A percentile compares a stretch with the other conserved stretches of the same genome.
Conservation (phyloP, 2,329 filamentous ascomycete genomes). For the Exophiala aquamarina region DNA sequence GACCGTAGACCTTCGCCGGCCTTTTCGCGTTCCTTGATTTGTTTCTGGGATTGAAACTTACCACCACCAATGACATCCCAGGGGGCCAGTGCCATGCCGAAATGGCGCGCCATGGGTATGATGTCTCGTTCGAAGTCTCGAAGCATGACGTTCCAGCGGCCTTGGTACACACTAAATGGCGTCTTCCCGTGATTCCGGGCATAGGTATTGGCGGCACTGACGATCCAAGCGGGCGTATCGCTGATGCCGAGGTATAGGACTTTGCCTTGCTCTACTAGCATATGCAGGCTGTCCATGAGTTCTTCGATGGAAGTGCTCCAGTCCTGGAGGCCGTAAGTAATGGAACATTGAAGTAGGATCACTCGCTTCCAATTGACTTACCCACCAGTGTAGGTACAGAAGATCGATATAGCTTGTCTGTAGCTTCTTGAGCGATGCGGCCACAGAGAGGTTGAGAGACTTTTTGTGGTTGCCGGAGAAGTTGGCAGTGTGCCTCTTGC, state of each 20-base stretch:
- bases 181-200: slow-evolving; percentile 67
- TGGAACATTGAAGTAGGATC: background rate
- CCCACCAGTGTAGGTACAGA: slow-evolving; percentile 51
- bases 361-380: slow-evolving; percentile 1
- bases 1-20: slow-evolving; percentile 29
- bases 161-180: slow-evolving; percentile 69
- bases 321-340: slow-evolving; percentile 51
- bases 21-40: slow-evolving; percentile 33
- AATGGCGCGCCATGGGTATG: slow-evolving; percentile 61
- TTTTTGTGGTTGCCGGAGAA: slow-evolving; percentile 41
- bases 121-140: slow-evolving; percentile 70
- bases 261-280: slow-evolving; percentile 59
- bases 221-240: slow-evolving; percentile 31
- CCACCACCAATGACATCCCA: slow-evolving; percentile 56
- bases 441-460: slow-evolving; percentile 31
- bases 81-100: slow-evolving; percentile 62
- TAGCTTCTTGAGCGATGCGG: slow-evolving; percentile 35
- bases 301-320: slow-evolving; percentile 63
- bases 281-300: slow-evolving; percentile 67
- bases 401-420: slow-evolving; percentile 38
- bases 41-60: slow-evolving; percentile 46
- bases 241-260: slow-evolving; percentile 63
- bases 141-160: slow-evolving; percentile 58
- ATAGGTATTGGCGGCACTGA: slow-evolving; percentile 51
- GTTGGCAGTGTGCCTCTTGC: slow-evolving; percentile 41